Conservation (phyloP, 1,284 basidiomycete species). For the Trametes hirsuta region DNA sequence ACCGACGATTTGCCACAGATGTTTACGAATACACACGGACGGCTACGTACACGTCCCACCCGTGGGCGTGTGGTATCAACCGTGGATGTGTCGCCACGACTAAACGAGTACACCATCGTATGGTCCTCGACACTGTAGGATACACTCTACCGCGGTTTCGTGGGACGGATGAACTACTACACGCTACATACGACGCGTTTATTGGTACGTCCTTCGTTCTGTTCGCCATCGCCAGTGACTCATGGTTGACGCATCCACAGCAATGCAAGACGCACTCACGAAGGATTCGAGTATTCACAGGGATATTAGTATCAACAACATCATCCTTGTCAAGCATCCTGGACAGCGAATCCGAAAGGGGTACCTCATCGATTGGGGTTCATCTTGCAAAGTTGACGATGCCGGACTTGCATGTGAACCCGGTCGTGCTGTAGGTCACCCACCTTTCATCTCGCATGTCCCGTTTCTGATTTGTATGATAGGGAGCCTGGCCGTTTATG, state of each 20-base stretch:
- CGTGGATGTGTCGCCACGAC: background rate
- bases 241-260: background rate
- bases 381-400: constrained; percentile 4
- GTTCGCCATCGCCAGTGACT: background rate
- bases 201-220: background rate
- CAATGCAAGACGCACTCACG: constrained; percentile 5
- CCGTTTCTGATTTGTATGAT: background rate
- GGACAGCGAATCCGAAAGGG: background rate
- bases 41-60: too few species aligned
- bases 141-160: background rate
- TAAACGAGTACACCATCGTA: background rate
- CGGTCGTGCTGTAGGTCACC: background rate
- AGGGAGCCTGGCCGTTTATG: constrained; percentile 15
- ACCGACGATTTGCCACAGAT: background rate
- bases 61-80: background rate
- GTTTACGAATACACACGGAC: too few species aligned
- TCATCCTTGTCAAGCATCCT: constrained; percentile 12
- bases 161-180: constrained; percentile 1
- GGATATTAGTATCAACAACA: constrained; percentile 18
- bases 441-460: background rate
- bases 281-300: constrained; percentile 10
- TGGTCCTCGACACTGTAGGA: background rate
- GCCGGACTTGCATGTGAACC: background rate
- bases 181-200: constrained; percentile 3
- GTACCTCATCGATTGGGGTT: constrained; percentile 20